Conservation (phyloP, 1,284 basidiomycete genomes). For the Agaricales sp. region DNA sequence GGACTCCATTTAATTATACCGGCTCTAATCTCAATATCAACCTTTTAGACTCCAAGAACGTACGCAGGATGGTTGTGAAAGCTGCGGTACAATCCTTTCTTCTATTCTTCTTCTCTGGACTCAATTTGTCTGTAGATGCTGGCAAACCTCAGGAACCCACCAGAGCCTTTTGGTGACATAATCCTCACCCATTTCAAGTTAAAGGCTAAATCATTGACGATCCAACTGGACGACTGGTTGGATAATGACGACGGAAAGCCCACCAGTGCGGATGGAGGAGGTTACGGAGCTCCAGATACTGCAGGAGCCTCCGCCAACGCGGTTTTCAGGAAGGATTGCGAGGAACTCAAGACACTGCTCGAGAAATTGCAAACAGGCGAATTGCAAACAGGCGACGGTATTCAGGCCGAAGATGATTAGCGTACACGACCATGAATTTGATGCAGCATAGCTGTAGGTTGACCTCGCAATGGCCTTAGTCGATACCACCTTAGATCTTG, state of each 20-base stretch:
- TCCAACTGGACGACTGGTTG: conserved; percentile 78
- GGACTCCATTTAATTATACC: conserved; percentile 1
- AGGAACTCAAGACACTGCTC: conserved; percentile 53
- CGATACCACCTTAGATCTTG: too few relatives aligned
- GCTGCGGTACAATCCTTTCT: conserved; percentile 51
- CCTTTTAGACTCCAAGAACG: conserved; percentile 68
- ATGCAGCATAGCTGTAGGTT: too few relatives aligned
- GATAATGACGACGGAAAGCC: conserved; percentile 56
- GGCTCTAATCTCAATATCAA: conserved; percentile 7
- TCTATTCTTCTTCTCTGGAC: conserved; percentile 3
- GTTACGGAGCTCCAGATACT: conserved; percentile 18
- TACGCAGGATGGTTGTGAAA: conserved; percentile 79
- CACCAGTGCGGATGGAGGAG: conserved; percentile 44
- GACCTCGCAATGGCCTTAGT: too few relatives aligned
- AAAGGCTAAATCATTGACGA: conserved; percentile 59
- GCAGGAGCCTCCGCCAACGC: conserved; percentile 33
- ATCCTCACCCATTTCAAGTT: conserved; percentile 86
- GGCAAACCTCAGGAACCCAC: conserved; percentile 72
- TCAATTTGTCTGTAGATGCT: conserved; percentile 51
- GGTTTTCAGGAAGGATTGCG: conserved; percentile 54
- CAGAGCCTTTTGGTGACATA: conserved; percentile 73
- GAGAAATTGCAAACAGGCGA: conserved; percentile 28
- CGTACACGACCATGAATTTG: neutral
- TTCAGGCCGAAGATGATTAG: neutral
- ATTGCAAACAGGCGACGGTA: conserved; percentile 4